phyloP scores from a whole-genome alignment of 805 yeast species.

The Candida golubevii region DNA sequence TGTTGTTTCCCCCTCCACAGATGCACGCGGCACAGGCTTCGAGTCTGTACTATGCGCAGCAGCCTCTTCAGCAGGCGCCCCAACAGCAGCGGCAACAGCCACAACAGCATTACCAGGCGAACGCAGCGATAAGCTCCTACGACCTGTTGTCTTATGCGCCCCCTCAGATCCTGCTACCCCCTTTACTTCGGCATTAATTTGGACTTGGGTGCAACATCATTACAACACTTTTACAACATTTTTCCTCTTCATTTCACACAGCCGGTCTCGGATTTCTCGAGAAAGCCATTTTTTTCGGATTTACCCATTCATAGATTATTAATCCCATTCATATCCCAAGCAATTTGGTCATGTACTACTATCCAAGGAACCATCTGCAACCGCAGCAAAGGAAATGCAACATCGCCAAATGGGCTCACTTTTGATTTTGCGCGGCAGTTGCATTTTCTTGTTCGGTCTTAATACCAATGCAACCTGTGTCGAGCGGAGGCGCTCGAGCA shows the following conservation, averaged over 20 bases:
- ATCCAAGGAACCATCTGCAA: no score
- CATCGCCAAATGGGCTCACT: no score
- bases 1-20: constrained; percentile 1
- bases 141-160: constrained; percentile 3
- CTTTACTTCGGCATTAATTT: constrained; percentile 9
- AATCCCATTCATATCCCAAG: no score
- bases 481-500: neutral
- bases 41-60: neutral
- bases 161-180: constrained; percentile 11
- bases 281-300: no score
- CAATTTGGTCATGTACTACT: no score
- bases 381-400: no score
- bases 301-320: no score
- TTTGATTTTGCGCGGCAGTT: no score
- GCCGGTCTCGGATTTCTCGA: no score
- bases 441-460: no score
- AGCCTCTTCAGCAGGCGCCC: neutral
- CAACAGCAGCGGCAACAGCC: neutral
- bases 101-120: neutral
- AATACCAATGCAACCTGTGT: neutral
- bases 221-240: no score
- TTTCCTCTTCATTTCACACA: no score
- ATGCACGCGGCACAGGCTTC: neutral
- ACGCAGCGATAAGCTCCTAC: neutral
- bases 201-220: neutral